Conservation (phyloP, 2,329 filamentous ascomycete species). For the Ascochyta fabae region DNA sequence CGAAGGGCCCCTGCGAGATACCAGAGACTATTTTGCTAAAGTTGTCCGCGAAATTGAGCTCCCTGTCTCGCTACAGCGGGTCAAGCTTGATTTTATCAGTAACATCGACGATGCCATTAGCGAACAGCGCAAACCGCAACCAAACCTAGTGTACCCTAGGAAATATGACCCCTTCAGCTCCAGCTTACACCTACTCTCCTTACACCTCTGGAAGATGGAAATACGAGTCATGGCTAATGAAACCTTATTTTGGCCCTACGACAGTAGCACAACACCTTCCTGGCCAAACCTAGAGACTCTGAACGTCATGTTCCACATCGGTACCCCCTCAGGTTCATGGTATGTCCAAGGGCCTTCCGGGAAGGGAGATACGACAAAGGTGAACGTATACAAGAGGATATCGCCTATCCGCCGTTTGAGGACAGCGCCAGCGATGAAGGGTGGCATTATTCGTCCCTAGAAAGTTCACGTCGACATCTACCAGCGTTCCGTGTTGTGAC, state of each 20-base stretch:
- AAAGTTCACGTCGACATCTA: not conserved
- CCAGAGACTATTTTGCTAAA: slow-evolving; percentile 24
- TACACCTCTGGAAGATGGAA: slow-evolving; percentile 18
- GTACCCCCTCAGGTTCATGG: slow-evolving; percentile 21
- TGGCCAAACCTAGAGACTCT: slow-evolving; percentile 27
- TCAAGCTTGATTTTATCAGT: slow-evolving; percentile 16
- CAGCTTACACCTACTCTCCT: slow-evolving; percentile 23
- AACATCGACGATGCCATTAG: not conserved
- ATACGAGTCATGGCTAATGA: slow-evolving; percentile 19
- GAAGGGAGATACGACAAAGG: slow-evolving; percentile 6
- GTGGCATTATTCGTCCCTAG: not conserved
- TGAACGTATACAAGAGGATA: not conserved
- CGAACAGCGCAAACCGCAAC: slow-evolving; percentile 7
- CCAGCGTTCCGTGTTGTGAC: slow-evolving; percentile 16
- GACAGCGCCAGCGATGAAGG: not conserved
- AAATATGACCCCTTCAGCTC: slow-evolving; percentile 23
- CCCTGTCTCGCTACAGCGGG: slow-evolving; percentile 17
- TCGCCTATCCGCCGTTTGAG: slow-evolving; percentile 20
- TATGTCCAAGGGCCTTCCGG: slow-evolving; percentile 26
- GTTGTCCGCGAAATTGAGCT: slow-evolving; percentile 10
- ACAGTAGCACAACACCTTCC: slow-evolving; percentile 1
- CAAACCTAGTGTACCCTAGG: slow-evolving; percentile 20
- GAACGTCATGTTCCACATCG: slow-evolving; percentile 20
- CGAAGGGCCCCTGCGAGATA: slow-evolving; percentile 25
- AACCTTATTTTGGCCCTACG: slow-evolving; percentile 22